These are phyloP conservation scores for Pichia exigua DNA, from an alignment of 805 yeast genomes.

Conservation along the genomic window DNA sequence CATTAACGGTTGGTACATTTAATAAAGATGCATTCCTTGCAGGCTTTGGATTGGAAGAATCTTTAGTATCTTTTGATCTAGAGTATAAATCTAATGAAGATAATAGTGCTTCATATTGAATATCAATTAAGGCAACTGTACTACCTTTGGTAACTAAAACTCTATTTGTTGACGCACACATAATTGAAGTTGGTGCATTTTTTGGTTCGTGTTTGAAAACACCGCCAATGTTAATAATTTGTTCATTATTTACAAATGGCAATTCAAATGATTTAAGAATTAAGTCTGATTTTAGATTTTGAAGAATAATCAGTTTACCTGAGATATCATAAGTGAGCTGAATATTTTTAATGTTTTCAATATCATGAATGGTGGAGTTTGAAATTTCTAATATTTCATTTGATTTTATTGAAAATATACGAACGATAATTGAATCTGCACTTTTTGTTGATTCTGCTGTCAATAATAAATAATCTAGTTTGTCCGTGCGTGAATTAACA, in stretches of 20 bases:
- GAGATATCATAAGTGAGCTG: conserved; percentile 23
- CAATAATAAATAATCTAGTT: conserved; percentile 17
- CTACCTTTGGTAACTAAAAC: conserved; percentile 35
- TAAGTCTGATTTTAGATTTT: conserved; percentile 12
- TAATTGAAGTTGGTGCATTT: conserved; percentile 28
- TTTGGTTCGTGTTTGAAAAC: conserved; percentile 22
- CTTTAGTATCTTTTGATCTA: conserved; percentile 20
- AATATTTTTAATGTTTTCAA: conserved; percentile 6
- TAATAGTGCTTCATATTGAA: conserved; percentile 34
- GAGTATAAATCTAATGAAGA: conserved; percentile 25
- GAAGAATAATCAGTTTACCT: conserved; percentile 24
- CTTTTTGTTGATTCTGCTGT: conserved; percentile 16
- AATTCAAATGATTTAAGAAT: conserved; percentile 23
- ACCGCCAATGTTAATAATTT: conserved; percentile 18
- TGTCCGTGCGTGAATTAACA: conserved; percentile 15
- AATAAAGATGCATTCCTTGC: conserved; percentile 26
- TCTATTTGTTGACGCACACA: conserved; percentile 38
- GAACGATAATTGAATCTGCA: conserved; percentile 17
- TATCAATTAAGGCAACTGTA: conserved; percentile 37
- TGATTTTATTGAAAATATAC: conserved; percentile 21
- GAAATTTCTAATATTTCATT: conserved; percentile 25
- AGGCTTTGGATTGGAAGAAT: conserved; percentile 8
- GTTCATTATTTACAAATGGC: conserved; percentile 27
- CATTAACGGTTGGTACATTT: conserved; percentile 32
- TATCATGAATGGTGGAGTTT: conserved; percentile 19